phyloP scores from a whole-genome alignment of 2,329 filamentous ascomycete species.

The Alternaria hordeiaustralica region DNA sequence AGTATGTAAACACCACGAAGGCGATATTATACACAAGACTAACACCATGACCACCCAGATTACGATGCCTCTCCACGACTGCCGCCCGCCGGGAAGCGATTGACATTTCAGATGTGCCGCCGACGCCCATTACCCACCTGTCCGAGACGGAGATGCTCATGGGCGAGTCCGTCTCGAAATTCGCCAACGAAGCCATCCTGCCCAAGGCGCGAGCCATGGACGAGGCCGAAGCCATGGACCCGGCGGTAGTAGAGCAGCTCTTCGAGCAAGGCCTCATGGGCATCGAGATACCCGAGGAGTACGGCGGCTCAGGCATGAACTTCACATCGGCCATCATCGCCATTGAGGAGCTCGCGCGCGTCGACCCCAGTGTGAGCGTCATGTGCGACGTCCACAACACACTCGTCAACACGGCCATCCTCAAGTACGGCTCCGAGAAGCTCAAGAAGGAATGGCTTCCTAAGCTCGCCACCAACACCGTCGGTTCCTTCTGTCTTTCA shows the following conservation, averaged over 20 bases:
- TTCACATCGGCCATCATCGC: constrained; percentile 95
- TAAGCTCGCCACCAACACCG: constrained; percentile 85
- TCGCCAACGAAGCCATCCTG: constrained; percentile 85
- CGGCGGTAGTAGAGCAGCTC: constrained; percentile 82
- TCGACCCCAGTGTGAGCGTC: constrained; percentile 94
- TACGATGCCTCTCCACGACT: constrained; percentile 54
- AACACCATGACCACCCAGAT: constrained; percentile 20
- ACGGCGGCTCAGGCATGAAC: constrained; percentile 96
- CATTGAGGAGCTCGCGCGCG: constrained; percentile 93
- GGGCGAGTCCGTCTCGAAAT: constrained; percentile 88
- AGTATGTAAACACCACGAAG: constrained; percentile 25
- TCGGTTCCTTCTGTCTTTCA: constrained; percentile 89
- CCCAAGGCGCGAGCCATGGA: constrained; percentile 97
- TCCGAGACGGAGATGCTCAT: constrained; percentile 90
- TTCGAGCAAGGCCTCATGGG: constrained; percentile 99
- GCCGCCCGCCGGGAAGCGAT: constrained; percentile 45
- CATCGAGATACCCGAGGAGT: constrained; percentile 96
- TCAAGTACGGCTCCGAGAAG: constrained; percentile 81
- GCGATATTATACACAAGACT: constrained; percentile 4
- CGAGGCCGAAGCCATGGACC: constrained; percentile 93
- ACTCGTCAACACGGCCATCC: constrained; percentile 88
- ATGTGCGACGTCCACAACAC: constrained; percentile 98
- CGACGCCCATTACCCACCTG: constrained; percentile 91
- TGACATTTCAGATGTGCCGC: constrained; percentile 74
- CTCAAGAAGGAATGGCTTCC: constrained; percentile 88